Percentiles rank a stretch among this genome's conserved stretches.
phyloP scores from a whole-genome alignment of 306 rosid genomes.

The Medicago ruthenica region DNA sequence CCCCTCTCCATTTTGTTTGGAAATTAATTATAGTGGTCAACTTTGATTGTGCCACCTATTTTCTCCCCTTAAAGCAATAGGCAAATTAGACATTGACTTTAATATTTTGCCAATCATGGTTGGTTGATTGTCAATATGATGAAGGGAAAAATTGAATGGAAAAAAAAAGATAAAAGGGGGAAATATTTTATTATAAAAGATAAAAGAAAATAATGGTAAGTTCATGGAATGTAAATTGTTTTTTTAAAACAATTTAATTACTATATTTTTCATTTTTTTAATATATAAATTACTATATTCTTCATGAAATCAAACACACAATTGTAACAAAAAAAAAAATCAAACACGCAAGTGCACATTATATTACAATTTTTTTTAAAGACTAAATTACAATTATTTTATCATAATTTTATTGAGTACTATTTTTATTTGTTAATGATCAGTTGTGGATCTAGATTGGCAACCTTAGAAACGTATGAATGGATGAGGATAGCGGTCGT shows the following conservation, averaged over 20 bases:
- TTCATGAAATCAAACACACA: too few relatives aligned
- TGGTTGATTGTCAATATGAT: slow-evolving; percentile 24
- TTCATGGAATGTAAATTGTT: background rate
- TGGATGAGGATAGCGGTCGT: too few relatives aligned
- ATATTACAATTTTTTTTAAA: too few relatives aligned
- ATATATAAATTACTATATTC: too few relatives aligned
- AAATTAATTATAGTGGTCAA: slow-evolving; percentile 26
- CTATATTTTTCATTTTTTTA: too few relatives aligned
- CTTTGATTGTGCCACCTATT: slow-evolving; percentile 33
- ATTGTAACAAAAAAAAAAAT: too few relatives aligned
- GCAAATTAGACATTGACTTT: slow-evolving; percentile 28
- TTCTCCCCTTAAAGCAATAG: slow-evolving; percentile 34
- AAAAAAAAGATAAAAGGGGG: background rate
- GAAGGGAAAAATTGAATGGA: background rate
- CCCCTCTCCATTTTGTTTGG: slow-evolving; percentile 52
- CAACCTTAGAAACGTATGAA: too few relatives aligned
- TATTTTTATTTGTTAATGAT: too few relatives aligned
- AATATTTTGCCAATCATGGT: slow-evolving; percentile 21
- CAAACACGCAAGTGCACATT: too few relatives aligned
- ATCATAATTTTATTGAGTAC: too few relatives aligned
- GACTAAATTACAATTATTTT: too few relatives aligned
- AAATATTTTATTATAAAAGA: background rate
- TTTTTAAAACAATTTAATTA: background rate
- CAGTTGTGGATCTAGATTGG: too few relatives aligned
- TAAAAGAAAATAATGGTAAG: background rate